Percentiles rank a stretch among this genome's conserved stretches.
Conservation (phyloP, 139 green algal genomes). For the Marvania coccoides region DNA sequence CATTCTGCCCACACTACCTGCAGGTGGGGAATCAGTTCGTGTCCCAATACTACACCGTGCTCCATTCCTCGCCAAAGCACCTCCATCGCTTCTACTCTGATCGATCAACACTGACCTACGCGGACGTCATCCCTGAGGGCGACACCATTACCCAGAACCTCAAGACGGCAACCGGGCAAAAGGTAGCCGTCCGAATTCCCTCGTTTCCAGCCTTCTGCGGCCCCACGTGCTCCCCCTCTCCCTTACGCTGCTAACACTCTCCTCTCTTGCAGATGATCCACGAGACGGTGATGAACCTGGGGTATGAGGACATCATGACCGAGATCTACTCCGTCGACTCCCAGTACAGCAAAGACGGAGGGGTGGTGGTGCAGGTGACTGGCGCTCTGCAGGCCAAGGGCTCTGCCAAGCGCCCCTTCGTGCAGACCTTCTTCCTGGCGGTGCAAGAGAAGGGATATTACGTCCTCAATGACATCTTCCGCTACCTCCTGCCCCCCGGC, state of each 20-base stretch:
- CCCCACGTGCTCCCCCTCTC: not conserved
- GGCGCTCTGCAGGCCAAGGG: conserved; percentile 27
- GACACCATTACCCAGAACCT: not conserved
- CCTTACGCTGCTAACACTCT: not conserved
- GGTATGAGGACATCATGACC: conserved; percentile 40
- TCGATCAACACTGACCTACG: conserved; percentile 51
- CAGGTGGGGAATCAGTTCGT: conserved; percentile 80
- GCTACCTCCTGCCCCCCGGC: conserved; percentile 34
- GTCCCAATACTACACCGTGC: conserved; percentile 77
- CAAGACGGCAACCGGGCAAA: conserved; percentile 21
- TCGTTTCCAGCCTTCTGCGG: not conserved
- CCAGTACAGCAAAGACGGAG: conserved; percentile 42
- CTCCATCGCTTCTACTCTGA: conserved; percentile 84
- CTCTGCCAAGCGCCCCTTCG: conserved; percentile 50
- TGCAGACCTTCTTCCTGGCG: conserved; percentile 88
- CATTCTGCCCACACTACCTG: no score
- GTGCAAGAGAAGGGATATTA: conserved; percentile 83
- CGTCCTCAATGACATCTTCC: conserved; percentile 87
- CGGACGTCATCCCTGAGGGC: conserved; percentile 25
- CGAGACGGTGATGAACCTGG: conserved; percentile 58
- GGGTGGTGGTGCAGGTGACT: conserved; percentile 73
- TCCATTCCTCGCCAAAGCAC: conserved; percentile 54
- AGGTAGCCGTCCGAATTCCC: not conserved
- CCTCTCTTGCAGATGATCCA: conserved; percentile 60
- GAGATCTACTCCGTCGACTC: conserved; percentile 69